Evolutionary conservation across 352 stramenopile species (phyloP).

Genomic region (Phytophthora hibernalis): DNA sequence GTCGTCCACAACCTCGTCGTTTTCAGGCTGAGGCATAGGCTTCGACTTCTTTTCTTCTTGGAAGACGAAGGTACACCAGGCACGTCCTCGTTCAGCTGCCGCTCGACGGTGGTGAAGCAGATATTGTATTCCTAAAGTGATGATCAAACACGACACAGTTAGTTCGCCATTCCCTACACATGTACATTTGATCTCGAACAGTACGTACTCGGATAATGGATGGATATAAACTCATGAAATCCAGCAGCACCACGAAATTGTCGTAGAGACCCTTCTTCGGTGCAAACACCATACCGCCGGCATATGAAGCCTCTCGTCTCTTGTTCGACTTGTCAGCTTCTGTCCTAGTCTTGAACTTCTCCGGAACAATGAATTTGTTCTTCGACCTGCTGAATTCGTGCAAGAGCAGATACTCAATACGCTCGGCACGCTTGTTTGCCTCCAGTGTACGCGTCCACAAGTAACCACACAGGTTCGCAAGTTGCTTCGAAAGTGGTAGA

Average conservation of each 20-base stretch:
- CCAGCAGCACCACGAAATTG: conserved; percentile 99
- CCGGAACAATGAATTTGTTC: conserved; percentile 98
- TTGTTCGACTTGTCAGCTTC: conserved; percentile 70
- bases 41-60: conserved; percentile 73
- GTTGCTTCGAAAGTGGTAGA: conserved; percentile 98
- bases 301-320: conserved; percentile 94
- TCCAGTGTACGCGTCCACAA: conserved; percentile 97
- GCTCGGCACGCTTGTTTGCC: conserved; percentile 96
- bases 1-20: conserved; percentile 80
- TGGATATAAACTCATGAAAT: conserved; percentile 99
- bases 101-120: conserved; percentile 99
- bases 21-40: conserved; percentile 55
- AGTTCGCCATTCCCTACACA: conserved; percentile 2
- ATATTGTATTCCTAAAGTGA: conserved; percentile 99
- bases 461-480: conserved; percentile 99
- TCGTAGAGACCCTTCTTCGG: conserved; percentile 99
- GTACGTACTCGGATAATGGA: conserved; percentile 95
- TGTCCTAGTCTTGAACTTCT: conserved; percentile 89
- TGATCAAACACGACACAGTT: conserved; percentile 5
- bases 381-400: conserved; percentile 97
- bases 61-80: conserved; percentile 32
- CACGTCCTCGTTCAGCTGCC: conserved; percentile 68
- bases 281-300: conserved; percentile 98
- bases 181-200: no score
- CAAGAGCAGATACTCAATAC: conserved; percentile 99